Base-by-base conservation (phyloP, 257 asterid genomes). In the Anisodus tanguticus region DNA sequence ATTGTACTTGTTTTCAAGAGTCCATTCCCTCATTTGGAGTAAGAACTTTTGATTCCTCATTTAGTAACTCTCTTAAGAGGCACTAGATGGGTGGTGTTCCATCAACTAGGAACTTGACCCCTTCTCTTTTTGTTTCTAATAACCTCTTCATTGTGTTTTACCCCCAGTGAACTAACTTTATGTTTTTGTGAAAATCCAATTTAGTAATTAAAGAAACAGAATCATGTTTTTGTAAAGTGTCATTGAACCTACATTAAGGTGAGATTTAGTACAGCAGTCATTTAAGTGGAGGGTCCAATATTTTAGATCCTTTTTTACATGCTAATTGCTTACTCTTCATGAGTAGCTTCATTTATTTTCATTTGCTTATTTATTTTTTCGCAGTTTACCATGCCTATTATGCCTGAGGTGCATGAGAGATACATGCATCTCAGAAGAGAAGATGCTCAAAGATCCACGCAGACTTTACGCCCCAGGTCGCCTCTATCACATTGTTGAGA, bases 381-480 rank as follows among this genome's bases (percentile, higher is more conserved):
- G 80, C 95, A 95, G 98, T 86, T 91, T 93, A 88, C 97, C 98
- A 39, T 95, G 98, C 89, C 43, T 90, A 31, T 79, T 95, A 86
- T 95, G 97, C 92, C 85, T 93, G 67, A 90, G 93, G 83, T 95
- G 98, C 93, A 90, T 92, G 95, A 89, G 90, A 87, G 98, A 95
- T 80, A 95, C 97, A 70, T 95, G 97, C 88, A 91, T 91, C 84
- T 74, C 97, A 3, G 97, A 95, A 89, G 95, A 91, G 86, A 91
- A 90, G 90, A 88, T 88, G 98, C 93, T 92, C 80, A 95, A 91
- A 88, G 98, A 95, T 84, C 93, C 94, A 68, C 91, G 97, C 81
- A 86, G 97, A 88, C 92, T 95, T 15, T 95, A 92, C 83, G 95
- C 97, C 80, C 97, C 98, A 5, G 97, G 98, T 63, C 98, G 97